Evolutionary conservation across 2,329 filamentous ascomycete species (phyloP).

Genomic region (Alternaria sp.): DNA sequence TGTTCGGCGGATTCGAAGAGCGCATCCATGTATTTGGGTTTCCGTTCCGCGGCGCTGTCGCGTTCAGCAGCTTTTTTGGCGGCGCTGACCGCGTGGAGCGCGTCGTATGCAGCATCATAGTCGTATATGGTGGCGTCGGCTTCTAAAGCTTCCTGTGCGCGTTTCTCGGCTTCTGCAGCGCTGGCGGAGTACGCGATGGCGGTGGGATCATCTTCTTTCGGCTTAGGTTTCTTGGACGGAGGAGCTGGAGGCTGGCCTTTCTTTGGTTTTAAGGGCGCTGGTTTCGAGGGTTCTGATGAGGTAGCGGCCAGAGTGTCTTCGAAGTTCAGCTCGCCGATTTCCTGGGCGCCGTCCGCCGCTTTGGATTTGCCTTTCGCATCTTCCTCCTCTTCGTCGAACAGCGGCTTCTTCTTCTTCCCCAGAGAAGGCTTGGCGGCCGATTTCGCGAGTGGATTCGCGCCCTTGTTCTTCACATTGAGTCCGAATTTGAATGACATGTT

Average conservation of each 20-base stretch:
- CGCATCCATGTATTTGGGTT: constrained; percentile 80
- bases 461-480: constrained; percentile 67
- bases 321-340: constrained; percentile 65
- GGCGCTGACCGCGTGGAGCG: constrained; percentile 65
- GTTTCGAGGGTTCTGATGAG: constrained; percentile 26
- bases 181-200: constrained; percentile 69
- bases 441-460: constrained; percentile 22
- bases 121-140: constrained; percentile 81
- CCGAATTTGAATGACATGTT: constrained; percentile 60
- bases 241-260: constrained; percentile 41
- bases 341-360: constrained; percentile 55
- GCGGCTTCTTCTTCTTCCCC: constrained; percentile 38
- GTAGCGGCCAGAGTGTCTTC: constrained; percentile 55
- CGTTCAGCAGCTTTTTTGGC: constrained; percentile 63
- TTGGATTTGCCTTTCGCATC: constrained; percentile 48
- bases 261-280: constrained; percentile 45
- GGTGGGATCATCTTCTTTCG: constrained; percentile 44
- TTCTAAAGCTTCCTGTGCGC: constrained; percentile 69
- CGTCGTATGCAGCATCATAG: constrained; percentile 84
- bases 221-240: constrained; percentile 47
- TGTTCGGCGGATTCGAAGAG: constrained; percentile 75
- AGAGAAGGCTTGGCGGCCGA: constrained; percentile 25
- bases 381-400: constrained; percentile 66
- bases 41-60: constrained; percentile 64
- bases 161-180: constrained; percentile 66